Conservation (phyloP, 2,329 filamentous ascomycete species). For the Colletotrichum sp. region DNA sequence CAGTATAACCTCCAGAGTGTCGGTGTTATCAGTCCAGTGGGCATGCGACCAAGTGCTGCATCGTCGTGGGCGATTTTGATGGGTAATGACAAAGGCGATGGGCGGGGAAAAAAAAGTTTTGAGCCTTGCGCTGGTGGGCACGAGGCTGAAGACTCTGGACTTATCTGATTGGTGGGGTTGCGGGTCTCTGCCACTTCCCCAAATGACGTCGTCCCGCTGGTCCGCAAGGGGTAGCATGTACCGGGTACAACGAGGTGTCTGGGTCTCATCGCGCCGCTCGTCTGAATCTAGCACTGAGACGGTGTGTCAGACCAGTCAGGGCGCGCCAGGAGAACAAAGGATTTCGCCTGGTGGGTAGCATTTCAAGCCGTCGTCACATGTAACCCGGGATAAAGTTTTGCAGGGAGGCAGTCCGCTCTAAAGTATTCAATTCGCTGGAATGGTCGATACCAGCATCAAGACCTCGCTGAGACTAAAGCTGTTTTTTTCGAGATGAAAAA, state of each 20-base stretch:
- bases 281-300: slow-evolving; percentile 2
- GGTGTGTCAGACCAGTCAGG: slow-evolving; percentile 4
- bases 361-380: background rate
- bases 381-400: background rate
- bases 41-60: background rate
- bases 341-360: background rate
- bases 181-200: background rate
- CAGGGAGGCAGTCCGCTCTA: background rate
- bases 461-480: slow-evolving; percentile 16
- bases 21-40: background rate
- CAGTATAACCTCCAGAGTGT: slow-evolving; percentile 16
- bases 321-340: background rate
- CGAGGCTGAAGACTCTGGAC: slow-evolving; percentile 12
- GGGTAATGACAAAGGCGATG: background rate
- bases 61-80: background rate
- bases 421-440: slow-evolving; percentile 21
- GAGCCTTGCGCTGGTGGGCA: background rate
- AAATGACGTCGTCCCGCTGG: slow-evolving; percentile 10
- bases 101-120: background rate
- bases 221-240: background rate
- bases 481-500: slow-evolving; percentile 5
- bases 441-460: slow-evolving; percentile 17
- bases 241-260: background rate
- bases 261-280: background rate
- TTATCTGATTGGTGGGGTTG: slow-evolving; percentile 11